phyloP scores from a whole-genome alignment of 768 basidiomycete species.

The Boletus tylopilopsis region DNA sequence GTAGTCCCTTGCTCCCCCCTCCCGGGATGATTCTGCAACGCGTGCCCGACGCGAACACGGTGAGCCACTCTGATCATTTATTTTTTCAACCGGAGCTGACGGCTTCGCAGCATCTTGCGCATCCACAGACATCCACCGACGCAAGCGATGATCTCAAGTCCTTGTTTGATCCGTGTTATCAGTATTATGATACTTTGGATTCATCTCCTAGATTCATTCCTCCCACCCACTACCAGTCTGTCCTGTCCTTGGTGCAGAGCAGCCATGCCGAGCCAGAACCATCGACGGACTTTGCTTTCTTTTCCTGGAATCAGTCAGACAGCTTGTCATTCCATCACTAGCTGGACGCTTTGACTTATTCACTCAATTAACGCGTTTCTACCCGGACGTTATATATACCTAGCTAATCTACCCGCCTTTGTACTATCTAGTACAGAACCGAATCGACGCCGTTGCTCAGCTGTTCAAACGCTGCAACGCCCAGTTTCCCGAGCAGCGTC shows the following conservation, averaged over 20 bases:
- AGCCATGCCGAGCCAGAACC: conserved; percentile 7
- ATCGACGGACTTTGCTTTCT: conserved; percentile 14
- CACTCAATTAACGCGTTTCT: conserved; percentile 17
- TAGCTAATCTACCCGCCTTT: conserved; percentile 17
- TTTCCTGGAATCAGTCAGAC: conserved; percentile 23
- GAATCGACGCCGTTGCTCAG: conserved; percentile 19
- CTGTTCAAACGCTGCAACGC: conserved; percentile 50
- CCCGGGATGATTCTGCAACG: background rate
- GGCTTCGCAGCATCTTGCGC: conserved; percentile 2
- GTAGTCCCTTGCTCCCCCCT: conserved; percentile 31
- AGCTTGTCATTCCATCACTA: conserved; percentile 21
- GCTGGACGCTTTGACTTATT: conserved; percentile 25
- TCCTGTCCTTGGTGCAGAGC: conserved; percentile 10
- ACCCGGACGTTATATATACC: conserved; percentile 2
- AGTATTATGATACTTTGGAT: background rate
- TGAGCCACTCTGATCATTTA: conserved; percentile 6
- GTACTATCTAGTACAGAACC: conserved; percentile 11
- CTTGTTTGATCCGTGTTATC: conserved; percentile 3
- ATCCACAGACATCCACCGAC: background rate
- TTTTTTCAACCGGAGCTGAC: conserved; percentile 1
- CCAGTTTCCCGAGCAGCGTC: conserved; percentile 52
- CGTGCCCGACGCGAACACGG: background rate
- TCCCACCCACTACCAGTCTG: conserved; percentile 9
- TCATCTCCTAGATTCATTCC: background rate
- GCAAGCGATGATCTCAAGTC: background rate